Base-by-base conservation (phyloP, 306 rosid genomes). In the Vachellia collinsii region DNA sequence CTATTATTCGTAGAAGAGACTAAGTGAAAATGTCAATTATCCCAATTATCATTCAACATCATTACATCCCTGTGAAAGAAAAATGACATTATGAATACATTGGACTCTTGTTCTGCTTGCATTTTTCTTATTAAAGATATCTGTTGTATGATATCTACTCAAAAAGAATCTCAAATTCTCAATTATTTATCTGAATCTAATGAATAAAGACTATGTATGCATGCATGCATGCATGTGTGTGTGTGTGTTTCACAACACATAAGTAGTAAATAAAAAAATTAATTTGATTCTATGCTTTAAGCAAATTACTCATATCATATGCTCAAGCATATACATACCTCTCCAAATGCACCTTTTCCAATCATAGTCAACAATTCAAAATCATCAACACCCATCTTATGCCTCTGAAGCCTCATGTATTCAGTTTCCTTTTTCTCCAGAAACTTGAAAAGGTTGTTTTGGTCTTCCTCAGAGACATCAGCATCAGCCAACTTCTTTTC, bases 281-380 rank as follows among this genome's bases (percentile, higher is more conserved):
- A 47, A 48, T 48, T 72, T 25, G 25, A 47, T 29, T 47, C 10
- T 5, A 11, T n/a, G 37, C 53, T 43, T 69, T 1, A 69, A 42
- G 54, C 46, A 42, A 25, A 39, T 63, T 42, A 61, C 58, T 41
- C 63, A 34, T 43, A 36, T 74, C 19, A 42, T 42, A 48, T 29
- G 2, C 58, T 62, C 59, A 58, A 48, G 64, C 67, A 44, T 54
- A 36, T 46, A 70, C 74, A 63, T 88, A 95, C 99, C 99, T 95
- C 99, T 61, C 99, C 99, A 83, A 95, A 95, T 80, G 99, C 99
- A 74, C 99, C 99, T 87, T 93, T 95, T 70, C 99, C 99, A 47
- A 95, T 93, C 95, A 95, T 95, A 64, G 98, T 91, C 85, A 95
- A 80, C 83, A 95, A 72, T 85, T 92, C 98, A 46, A 95, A 95